Conservation (phyloP, 257 asterid species). For the Striga asiatica region DNA sequence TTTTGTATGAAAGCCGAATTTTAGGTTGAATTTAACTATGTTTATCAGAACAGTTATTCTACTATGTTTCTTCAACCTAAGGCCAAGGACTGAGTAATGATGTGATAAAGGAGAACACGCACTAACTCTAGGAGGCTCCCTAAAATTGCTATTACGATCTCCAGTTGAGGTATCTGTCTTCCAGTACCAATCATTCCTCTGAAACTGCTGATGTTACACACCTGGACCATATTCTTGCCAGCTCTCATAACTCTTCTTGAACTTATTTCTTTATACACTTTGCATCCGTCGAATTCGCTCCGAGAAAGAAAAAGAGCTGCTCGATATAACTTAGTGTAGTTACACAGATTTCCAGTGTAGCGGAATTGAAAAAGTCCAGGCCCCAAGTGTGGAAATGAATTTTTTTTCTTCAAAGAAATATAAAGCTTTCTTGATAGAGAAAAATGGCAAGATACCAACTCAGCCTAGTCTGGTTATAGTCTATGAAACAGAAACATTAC, state of each 20-base stretch:
- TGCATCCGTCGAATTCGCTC: conserved; percentile 95
- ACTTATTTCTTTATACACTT: conserved; percentile 69
- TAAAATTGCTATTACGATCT: conserved; percentile 37
- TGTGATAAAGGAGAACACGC: conserved; percentile 48
- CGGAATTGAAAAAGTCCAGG: not conserved
- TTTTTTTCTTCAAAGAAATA: not conserved
- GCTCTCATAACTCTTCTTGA: conserved; percentile 60
- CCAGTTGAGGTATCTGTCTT: conserved; percentile 54
- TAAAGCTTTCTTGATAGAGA: not conserved
- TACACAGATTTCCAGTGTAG: conserved; percentile 4
- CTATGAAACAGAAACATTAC: no score
- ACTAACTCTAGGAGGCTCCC: conserved; percentile 42
- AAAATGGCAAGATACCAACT: conserved; percentile 13
- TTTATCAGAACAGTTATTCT: not conserved
- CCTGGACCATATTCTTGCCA: conserved; percentile 66
- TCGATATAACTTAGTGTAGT: conserved; percentile 1
- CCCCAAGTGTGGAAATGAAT: not conserved
- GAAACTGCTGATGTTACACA: conserved; percentile 69
- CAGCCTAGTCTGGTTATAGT: not conserved
- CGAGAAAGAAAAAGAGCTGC: conserved; percentile 27
- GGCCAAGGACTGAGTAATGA: conserved; percentile 87
- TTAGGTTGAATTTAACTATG: no score
- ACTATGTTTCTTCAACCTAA: conserved; percentile 39
- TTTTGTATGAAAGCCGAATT: no score
- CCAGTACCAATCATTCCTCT: conserved; percentile 98